Conservation (phyloP, 495 filamentous ascomycete species). For the Poronia punctata region DNA sequence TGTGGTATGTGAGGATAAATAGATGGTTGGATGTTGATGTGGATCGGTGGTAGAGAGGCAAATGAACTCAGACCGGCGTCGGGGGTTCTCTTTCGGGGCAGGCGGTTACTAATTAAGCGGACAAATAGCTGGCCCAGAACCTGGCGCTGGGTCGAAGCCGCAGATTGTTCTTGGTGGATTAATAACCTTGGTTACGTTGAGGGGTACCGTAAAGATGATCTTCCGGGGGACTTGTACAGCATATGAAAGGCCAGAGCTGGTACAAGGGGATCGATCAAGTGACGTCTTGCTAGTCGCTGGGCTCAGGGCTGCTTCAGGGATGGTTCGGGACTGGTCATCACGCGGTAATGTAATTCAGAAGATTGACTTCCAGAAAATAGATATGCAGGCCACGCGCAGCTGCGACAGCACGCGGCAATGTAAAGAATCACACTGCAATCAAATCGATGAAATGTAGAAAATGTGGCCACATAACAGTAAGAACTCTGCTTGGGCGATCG, state of each 20-base stretch:
- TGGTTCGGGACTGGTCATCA: conserved; percentile 1
- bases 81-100: conserved; percentile 2
- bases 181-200: conserved; percentile 4
- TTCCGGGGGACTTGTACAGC: conserved; percentile 3
- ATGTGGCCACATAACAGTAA: conserved; percentile 2
- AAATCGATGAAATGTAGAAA: conserved; percentile 2
- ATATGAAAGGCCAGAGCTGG: conserved; percentile 1
- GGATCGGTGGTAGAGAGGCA: not conserved
- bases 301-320: conserved; percentile 5
- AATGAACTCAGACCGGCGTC: conserved; percentile 7
- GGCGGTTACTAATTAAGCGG: not conserved
- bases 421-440: conserved; percentile 3
- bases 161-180: conserved; percentile 1
- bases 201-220: conserved; percentile 4
- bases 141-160: too few species aligned
- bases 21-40: conserved; percentile 1
- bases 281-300: conserved; percentile 2
- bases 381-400: conserved; percentile 3
- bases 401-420: conserved; percentile 1
- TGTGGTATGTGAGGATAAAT: conserved; percentile 10
- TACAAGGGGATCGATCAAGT: conserved; percentile 7
- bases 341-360: conserved; percentile 1
- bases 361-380: conserved; percentile 5
- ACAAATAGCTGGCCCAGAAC: conserved; percentile 3
- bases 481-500: too few species aligned